phyloP scores from a whole-genome alignment of 2,329 filamentous ascomycete species.

The Juglanconis sp. region DNA sequence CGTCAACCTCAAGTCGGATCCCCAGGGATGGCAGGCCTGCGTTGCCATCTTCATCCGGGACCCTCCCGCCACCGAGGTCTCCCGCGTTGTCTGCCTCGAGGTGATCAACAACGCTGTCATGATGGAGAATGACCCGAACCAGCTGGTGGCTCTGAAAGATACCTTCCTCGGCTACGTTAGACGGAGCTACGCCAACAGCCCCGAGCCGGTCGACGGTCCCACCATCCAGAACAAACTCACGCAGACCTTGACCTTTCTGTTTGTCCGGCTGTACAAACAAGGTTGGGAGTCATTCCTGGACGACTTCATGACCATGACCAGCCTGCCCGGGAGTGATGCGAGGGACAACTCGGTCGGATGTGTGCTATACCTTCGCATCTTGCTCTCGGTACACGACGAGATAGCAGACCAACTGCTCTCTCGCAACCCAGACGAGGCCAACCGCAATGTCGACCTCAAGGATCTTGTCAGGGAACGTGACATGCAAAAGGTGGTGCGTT shows the following conservation, averaged over 20 bases:
- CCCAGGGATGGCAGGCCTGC: conserved; percentile 87
- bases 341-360: conserved; percentile 73
- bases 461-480: conserved; percentile 84
- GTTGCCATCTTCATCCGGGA: conserved; percentile 78
- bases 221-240: conserved; percentile 95
- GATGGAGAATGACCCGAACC: conserved; percentile 70
- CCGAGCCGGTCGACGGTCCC: conserved; percentile 62
- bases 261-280: conserved; percentile 79
- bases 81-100: conserved; percentile 85
- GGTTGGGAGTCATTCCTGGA: conserved; percentile 90
- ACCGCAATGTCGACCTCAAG: conserved; percentile 85
- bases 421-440: conserved; percentile 73
- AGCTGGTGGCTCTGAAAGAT: conserved; percentile 73
- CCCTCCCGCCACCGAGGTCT: conserved; percentile 74
- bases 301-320: conserved; percentile 78
- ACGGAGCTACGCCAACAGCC: conserved; percentile 64
- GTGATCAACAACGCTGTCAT: conserved; percentile 91
- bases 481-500: conserved; percentile 80
- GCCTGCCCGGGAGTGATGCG: conserved; percentile 53
- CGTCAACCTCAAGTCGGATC: conserved; percentile 74
- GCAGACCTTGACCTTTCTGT: conserved; percentile 91
- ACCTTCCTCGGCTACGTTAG: conserved; percentile 78
- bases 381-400: conserved; percentile 91
- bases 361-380: conserved; percentile 81
- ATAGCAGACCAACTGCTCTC: conserved; percentile 90